Evolutionary conservation across 192 early-diverging fungal genomes (phyloP), one percentile per base, ranked within the genome.

Genomic region (Podila minutissima): DNA sequence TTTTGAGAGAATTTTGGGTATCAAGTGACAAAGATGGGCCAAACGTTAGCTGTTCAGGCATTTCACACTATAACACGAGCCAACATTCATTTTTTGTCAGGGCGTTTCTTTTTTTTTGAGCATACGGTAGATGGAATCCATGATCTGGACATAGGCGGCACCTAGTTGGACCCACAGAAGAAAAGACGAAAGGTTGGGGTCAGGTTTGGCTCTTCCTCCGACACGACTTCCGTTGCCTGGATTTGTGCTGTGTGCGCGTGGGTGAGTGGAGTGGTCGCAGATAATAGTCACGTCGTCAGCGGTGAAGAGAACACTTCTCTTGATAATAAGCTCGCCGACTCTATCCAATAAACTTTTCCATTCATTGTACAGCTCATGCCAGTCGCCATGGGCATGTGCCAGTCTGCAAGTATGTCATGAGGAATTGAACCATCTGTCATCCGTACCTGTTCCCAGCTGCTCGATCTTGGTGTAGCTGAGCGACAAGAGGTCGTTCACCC

Each of bases 401-500:
- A 9, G 24, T 29, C 10, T 59, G 58, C 24, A 4, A 62, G 50
- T 75, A 37, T 46, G 41, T 2, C 13, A 46, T 46, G 41, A 46
- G 1, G 41, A 46, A 46, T 17, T 46, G 41, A 12, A 46, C 15
- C 41, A 46, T 46, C 12, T 17, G 8, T 46, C 41, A 46, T 17
- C 13, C 41, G 73, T 91, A 93, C 94, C 97, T 71, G 94, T 92
- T 51, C 98, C 98, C 53, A 92, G 91, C 77, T 98, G 96, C 83
- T 99, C 97, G 26, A 99, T 88, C 71, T 97, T 97, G 63, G 93
- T 96, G 86, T 96, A 96, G 81, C 85, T 92, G 57, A 97, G 83
- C 68, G 95, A 92, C 59, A 96, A 88, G 28, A 98, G 91, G 67
- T 95, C 94, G 82, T 99, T 99, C 72, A 97, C 73, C 98, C 98